Base-by-base conservation (phyloP, 2,329 filamentous ascomycete genomes). In the Laburnicola sp. region DNA sequence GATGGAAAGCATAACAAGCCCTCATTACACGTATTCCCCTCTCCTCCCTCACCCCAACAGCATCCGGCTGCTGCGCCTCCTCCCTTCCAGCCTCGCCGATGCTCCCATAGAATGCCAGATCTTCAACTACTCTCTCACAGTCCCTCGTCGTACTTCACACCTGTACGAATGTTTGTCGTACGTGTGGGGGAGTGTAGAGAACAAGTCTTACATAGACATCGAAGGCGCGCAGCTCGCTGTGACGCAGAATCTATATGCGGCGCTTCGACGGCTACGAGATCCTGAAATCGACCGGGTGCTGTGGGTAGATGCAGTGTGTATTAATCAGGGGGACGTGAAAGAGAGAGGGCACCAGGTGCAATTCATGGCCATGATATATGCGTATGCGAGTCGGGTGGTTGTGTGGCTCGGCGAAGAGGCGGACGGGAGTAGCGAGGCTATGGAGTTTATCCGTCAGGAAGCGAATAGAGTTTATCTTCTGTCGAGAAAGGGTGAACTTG, bases 221-320 rank as follows among this genome's bases (percentile, higher is more conserved):
- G 34, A 38, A n/a, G 27, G 10, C 22, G 32, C 43, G 6, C 9
- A 35, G 21, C 41, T 56, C 35, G 8, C 47, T 4, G 41, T 58
- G 4, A 51, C 50, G 4, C 27, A 21, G 5, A 54, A 50, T 21
- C 21, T 56, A 6, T 32, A 40, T 23, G 35, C 32, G 8, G 53
- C 46, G 1, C 34, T 58, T 23, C 44, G 26, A 11, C 39, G 50
- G 3, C 27, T 58, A 27, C 46, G 50, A 4, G 6, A 23, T 22
- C 50, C 50, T 7, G 8, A 32, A 4, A 26, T 44, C 3, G 30
- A 44, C 26, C 51, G 48, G 3, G 30, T 23, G 9, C 32, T 59
- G 1, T 61, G 58, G 56, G 28, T 56, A 31, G 58, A 61, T 10
- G 54, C 54, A 8, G 6, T 58, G 2, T 59, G 51, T 11, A 59